Base-by-base conservation (phyloP, 768 basidiomycete species). In the Mycena albidolilacea region DNA sequence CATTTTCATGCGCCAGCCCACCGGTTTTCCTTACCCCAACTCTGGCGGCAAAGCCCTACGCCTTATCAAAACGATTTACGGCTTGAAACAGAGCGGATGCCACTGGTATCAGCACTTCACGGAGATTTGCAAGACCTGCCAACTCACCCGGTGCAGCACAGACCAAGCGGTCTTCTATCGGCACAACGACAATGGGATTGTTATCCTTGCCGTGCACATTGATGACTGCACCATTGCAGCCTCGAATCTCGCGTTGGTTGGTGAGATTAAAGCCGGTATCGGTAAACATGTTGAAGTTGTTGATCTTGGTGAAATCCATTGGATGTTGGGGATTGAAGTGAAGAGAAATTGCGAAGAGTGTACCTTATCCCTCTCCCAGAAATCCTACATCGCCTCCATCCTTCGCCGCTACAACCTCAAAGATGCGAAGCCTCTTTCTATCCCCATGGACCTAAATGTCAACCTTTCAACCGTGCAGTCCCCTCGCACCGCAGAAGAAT, bases 1-100 rank as follows among this genome's bases (percentile, higher is more conserved):
- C 10, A 83, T 85, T 57, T 87, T 81, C 72, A 84, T 86, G 82
- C 64, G 78, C 41, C 75, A 80, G 30, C 82, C 82, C 1, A 76
- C 70, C 3, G 30, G 30, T 30, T 30, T 30, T 3, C 30, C 30
- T 30, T 30, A 30, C 30, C 30, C 30, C 3, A 30, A 3, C 30
- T 30, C 30, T 30, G 30, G 30, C 30, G 30, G 30, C 30, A 30
- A 30, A 30, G 30, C 3, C 30, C 3, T 30, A 3, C 30, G 30
- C 30, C 30, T 30, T 30, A 30, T 30, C 1, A 30, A 30, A 30
- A 30, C 30, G 30, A 30, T 30, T 3, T 30, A 30, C 30, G 30
- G 30, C 30, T 3, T 30, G 30, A 30, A 30, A 30, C 30, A 30
- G 30, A 30, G 30, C 30, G 30, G 30, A 30, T 3, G 30, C 3